A percentile compares a stretch with the other conserved stretches of the same genome.
Evolutionary conservation across 176 grass and related monocot species (phyloP).

Genomic region (Triticum urartu): DNA sequence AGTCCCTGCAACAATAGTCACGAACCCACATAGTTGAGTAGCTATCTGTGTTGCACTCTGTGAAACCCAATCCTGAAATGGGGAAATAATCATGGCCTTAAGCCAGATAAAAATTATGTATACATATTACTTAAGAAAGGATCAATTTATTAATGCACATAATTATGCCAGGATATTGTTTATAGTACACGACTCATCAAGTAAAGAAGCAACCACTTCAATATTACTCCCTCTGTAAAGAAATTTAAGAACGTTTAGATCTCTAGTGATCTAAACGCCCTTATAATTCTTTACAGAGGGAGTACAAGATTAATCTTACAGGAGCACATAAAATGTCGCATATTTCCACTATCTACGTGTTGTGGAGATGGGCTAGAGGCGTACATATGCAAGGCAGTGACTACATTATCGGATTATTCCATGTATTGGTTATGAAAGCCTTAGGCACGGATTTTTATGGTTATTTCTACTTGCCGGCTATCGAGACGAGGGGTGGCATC

Average conservation of each 20-base stretch:
- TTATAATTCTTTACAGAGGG: too few relatives aligned
- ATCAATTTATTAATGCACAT: neutral
- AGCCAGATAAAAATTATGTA: constrained; percentile 21
- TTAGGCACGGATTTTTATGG: too few relatives aligned
- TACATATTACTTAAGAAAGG: constrained; percentile 2
- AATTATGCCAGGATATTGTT: neutral
- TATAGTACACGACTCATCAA: neutral
- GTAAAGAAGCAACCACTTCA: neutral
- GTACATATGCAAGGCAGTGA: neutral
- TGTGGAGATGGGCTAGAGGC: neutral
- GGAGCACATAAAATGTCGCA: neutral
- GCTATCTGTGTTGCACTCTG: constrained; percentile 62
- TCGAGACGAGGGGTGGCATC: too few relatives aligned
- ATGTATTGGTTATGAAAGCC: too few relatives aligned
- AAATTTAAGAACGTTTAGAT: too few relatives aligned
- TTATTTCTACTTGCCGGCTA: too few relatives aligned
- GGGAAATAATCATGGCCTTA: neutral
- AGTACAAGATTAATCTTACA: neutral
- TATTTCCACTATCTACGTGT: neutral
- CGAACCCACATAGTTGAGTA: constrained; percentile 62
- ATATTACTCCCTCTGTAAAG: neutral
- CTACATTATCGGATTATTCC: too few relatives aligned
- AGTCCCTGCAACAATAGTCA: constrained; percentile 69
- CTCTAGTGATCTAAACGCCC: too few relatives aligned
- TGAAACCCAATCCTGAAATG: constrained; percentile 59